These are phyloP conservation scores for Calocybe cyanea DNA, from an alignment of 768 basidiomycete genomes.

Conservation along the genomic window DNA sequence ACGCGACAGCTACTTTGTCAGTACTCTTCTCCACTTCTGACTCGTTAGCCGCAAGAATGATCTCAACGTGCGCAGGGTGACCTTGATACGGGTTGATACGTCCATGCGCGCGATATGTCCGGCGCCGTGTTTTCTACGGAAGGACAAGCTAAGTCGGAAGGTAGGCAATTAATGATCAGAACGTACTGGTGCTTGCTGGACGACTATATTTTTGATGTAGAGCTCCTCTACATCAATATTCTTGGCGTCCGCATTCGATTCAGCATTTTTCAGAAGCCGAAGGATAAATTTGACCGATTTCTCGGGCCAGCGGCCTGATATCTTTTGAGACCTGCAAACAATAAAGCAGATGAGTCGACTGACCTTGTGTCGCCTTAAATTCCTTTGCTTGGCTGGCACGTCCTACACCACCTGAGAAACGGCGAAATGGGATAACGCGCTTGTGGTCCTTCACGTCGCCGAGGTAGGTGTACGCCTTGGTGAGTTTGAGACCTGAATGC, in stretches of 20 bases:
- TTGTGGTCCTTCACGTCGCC: constrained; percentile 95
- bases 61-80: constrained; percentile 94
- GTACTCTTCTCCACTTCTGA: constrained; percentile 90
- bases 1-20: constrained; percentile 58
- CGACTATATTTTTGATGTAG: constrained; percentile 92
- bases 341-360: constrained; percentile 24
- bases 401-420: constrained; percentile 94
- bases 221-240: constrained; percentile 92
- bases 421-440: constrained; percentile 92
- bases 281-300: constrained; percentile 96
- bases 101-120: constrained; percentile 98
- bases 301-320: constrained; percentile 97
- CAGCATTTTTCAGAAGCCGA: constrained; percentile 95
- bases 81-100: constrained; percentile 99
- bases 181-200: constrained; percentile 96
- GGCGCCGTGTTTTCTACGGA: constrained; percentile 90
- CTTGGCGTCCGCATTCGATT: constrained; percentile 98
- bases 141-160: constrained; percentile 3
- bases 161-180: neutral
- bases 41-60: constrained; percentile 78
- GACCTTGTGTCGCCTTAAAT: constrained; percentile 95
- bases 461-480: constrained; percentile 94
- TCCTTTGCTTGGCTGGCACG: constrained; percentile 93
- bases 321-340: constrained; percentile 1
- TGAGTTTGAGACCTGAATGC: constrained; percentile 78